Evolutionary conservation across 2,329 filamentous ascomycete genomes (phyloP).

Genomic region (Rhytidhysteron rufulum): DNA sequence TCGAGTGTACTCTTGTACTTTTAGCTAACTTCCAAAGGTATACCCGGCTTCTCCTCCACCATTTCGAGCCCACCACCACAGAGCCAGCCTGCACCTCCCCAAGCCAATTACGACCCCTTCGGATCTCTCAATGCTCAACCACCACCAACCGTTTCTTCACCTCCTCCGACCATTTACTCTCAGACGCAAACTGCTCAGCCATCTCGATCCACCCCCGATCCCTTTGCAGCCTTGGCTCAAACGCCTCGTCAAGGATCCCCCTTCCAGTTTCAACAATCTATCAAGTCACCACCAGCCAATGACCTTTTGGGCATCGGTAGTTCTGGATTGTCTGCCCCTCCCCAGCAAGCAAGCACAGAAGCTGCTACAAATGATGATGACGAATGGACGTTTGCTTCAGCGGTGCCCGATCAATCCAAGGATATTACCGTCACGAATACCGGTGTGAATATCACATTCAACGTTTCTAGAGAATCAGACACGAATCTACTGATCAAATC

Average conservation of each 20-base stretch:
- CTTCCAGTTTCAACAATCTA: conserved; percentile 46
- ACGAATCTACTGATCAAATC: conserved; percentile 66
- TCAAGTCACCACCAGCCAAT: conserved; percentile 28
- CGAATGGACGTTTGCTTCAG: conserved; percentile 91
- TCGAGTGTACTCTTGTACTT: not conserved
- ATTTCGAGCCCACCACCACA: conserved; percentile 26
- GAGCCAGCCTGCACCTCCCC: conserved; percentile 37
- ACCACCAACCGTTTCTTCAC: conserved; percentile 42
- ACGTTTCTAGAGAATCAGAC: conserved; percentile 58
- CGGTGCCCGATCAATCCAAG: conserved; percentile 69
- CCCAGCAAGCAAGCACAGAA: conserved; percentile 18
- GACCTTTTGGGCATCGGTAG: conserved; percentile 35
- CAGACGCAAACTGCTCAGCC: conserved; percentile 32
- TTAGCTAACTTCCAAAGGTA: conserved; percentile 18
- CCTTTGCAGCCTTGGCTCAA: conserved; percentile 58
- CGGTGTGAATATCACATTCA: conserved; percentile 68
- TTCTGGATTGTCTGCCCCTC: conserved; percentile 10
- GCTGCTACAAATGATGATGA: conserved; percentile 77
- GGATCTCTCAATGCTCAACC: conserved; percentile 44
- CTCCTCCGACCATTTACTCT: conserved; percentile 40
- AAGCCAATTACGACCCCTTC: conserved; percentile 57
- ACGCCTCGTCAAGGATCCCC: conserved; percentile 49
- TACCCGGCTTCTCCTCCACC: conserved; percentile 26
- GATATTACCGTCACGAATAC: conserved; percentile 67
- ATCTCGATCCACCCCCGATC: conserved; percentile 45